Percentiles rank a stretch among this genome's conserved stretches.
These are phyloP conservation scores for Trichoderma polysporum DNA, from an alignment of 2,329 filamentous ascomycete genomes.

Conservation along the genomic window DNA sequence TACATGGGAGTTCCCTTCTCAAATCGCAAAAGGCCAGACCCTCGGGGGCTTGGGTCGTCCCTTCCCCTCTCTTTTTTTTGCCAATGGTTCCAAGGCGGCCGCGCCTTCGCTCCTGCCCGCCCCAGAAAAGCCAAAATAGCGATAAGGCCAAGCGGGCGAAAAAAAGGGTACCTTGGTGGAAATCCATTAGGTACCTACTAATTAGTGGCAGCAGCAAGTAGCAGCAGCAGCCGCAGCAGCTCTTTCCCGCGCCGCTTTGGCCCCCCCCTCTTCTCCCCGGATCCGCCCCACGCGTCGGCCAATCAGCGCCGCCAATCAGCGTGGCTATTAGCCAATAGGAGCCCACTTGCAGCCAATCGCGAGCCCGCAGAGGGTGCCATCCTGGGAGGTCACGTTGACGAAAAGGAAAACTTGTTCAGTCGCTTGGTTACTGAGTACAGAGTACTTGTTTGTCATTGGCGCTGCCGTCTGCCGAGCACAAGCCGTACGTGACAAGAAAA, in stretches of 20 bases:
- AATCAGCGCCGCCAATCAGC: conserved; percentile 5
- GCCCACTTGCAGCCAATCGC: conserved; percentile 16
- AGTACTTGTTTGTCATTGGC: neutral
- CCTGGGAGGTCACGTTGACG: conserved; percentile 24
- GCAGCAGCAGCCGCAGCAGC: neutral
- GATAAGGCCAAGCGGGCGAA: neutral
- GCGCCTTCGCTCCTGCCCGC: neutral
- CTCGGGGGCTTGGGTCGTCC: neutral
- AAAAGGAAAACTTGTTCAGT: neutral
- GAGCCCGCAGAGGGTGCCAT: neutral
- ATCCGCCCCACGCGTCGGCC: conserved; percentile 1
- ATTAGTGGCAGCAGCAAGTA: neutral
- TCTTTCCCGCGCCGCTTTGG: neutral
- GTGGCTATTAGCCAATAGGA: conserved; percentile 22
- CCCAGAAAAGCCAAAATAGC: neutral
- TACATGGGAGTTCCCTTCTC: too few species aligned
- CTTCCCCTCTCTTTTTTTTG: neutral
- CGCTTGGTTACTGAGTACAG: neutral
- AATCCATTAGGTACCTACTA: too few species aligned
- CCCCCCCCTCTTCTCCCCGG: neutral
- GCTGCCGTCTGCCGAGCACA: neutral
- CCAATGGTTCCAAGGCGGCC: neutral
- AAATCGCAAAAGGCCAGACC: neutral
- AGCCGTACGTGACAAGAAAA: too few species aligned
- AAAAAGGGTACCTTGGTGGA: neutral